Evolutionary conservation across 305 asterid species (phyloP).

Genomic region (Rubia balearica): DNA sequence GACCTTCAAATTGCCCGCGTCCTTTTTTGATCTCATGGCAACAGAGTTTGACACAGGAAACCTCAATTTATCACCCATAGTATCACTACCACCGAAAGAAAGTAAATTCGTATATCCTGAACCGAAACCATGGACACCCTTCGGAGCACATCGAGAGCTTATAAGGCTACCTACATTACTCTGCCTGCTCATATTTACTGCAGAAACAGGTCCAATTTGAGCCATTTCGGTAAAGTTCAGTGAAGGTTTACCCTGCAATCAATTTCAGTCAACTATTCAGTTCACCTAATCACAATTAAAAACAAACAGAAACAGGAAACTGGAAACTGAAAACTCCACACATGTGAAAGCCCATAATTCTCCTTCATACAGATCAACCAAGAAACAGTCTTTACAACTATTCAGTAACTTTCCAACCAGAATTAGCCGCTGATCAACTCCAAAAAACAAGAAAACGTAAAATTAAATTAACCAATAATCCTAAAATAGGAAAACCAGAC

Average conservation of each 20-base stretch:
- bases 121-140: constrained; percentile 25
- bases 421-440: background rate
- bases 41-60: constrained; percentile 29
- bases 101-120: constrained; percentile 32
- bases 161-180: constrained; percentile 28
- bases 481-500: background rate
- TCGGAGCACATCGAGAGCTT: constrained; percentile 30
- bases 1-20: constrained; percentile 49
- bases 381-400: background rate
- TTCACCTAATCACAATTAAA: background rate
- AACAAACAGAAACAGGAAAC: background rate
- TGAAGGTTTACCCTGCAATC: constrained; percentile 11
- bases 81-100: constrained; percentile 47
- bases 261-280: constrained; percentile 4
- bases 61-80: constrained; percentile 52
- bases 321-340: background rate
- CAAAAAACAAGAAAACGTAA: background rate
- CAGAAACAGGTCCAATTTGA: constrained; percentile 73
- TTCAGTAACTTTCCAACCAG: background rate
- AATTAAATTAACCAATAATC: background rate
- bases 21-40: constrained; percentile 31
- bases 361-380: background rate
- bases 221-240: constrained; percentile 36
- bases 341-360: background rate
- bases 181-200: constrained; percentile 56